These are phyloP conservation scores for Apiotrichum montevideense DNA, from an alignment of 1,284 basidiomycete genomes.

Conservation along the genomic window DNA sequence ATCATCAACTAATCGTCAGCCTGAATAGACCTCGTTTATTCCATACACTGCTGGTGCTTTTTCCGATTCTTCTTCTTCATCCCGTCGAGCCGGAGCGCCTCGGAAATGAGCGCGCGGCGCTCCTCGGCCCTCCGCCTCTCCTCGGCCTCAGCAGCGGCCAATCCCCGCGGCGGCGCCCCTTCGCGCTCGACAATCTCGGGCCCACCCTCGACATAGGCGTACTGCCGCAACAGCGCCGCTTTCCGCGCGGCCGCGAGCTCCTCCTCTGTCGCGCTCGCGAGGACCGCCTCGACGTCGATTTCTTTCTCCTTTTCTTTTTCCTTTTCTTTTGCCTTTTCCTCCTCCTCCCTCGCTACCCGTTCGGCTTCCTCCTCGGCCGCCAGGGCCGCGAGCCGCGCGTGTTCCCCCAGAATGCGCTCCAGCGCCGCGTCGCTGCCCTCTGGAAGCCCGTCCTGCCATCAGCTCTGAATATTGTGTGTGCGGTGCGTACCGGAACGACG, in stretches of 20 bases:
- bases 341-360: background rate
- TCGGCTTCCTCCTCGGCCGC: slow-evolving; percentile 17
- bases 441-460: slow-evolving; percentile 23
- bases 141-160: slow-evolving; percentile 23
- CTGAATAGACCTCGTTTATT: background rate
- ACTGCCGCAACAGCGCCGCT: slow-evolving; percentile 39
- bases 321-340: slow-evolving; percentile 7
- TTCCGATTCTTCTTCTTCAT: slow-evolving; percentile 45
- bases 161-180: slow-evolving; percentile 24
- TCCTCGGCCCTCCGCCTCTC: slow-evolving; percentile 41
- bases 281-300: slow-evolving; percentile 22
- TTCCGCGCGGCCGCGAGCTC: slow-evolving; percentile 37
- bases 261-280: slow-evolving; percentile 37
- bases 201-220: slow-evolving; percentile 43
- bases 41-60: slow-evolving; percentile 35
- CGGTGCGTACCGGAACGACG: slow-evolving; percentile 18
- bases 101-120: slow-evolving; percentile 32
- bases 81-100: slow-evolving; percentile 38
- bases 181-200: slow-evolving; percentile 10
- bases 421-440: slow-evolving; percentile 31
- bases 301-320: slow-evolving; percentile 1
- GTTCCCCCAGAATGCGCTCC: slow-evolving; percentile 31
- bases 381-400: slow-evolving; percentile 18
- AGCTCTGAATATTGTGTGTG: background rate
- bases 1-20: slow-evolving; percentile 30